phyloP scores from a whole-genome alignment of 169 alveolate species.

The Perkinsus olseni region DNA sequence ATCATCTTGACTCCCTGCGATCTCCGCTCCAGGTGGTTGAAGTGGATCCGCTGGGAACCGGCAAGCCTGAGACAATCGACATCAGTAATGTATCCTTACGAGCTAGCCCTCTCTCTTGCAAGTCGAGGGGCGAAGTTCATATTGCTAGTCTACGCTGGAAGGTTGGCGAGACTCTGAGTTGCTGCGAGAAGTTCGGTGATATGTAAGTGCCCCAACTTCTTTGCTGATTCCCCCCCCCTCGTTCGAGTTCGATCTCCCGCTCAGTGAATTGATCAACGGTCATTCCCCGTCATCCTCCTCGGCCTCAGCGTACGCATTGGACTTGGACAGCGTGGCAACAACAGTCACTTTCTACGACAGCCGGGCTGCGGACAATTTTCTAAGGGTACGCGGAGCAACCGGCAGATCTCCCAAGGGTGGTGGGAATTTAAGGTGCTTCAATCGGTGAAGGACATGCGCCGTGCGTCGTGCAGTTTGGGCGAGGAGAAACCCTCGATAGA shows the following conservation, averaged over 20 bases:
- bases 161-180: not conserved
- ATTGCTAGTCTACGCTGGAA: not conserved
- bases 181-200: not conserved
- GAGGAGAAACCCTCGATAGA: not conserved
- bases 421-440: not conserved
- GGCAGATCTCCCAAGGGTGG: not conserved
- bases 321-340: not conserved
- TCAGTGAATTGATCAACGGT: not conserved
- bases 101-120: not conserved
- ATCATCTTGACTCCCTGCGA: not conserved
- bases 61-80: not conserved
- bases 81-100: not conserved
- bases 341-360: not conserved
- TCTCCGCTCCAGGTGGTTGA: not conserved
- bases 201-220: not conserved
- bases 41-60: not conserved
- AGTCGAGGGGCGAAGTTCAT: not conserved
- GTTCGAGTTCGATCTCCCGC: no score
- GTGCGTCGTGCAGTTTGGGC: not conserved
- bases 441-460: not conserved
- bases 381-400: not conserved
- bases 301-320: not conserved
- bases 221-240: not conserved
- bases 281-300: not conserved
- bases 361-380: not conserved